Base-by-base conservation (phyloP, 805 yeast genomes). In the Myxozyma neotropica region DNA sequence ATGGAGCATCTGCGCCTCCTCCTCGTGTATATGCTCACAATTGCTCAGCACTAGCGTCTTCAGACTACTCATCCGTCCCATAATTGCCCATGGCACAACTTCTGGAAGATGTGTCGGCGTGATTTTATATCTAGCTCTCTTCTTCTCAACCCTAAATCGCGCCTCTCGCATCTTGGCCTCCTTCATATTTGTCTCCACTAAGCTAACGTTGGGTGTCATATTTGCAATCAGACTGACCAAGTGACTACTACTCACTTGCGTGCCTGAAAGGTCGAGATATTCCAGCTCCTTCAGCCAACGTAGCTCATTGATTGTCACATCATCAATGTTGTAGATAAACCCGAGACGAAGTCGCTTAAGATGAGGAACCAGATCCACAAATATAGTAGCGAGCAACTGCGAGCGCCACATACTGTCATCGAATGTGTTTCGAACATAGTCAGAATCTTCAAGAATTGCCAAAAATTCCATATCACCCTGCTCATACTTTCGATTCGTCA, bases 331-430 rank as follows among this genome's bases (percentile, higher is more conserved):
- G 35, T 42, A 33, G 4, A 42, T 52, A 29, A 52, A 26, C n/a
- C 57, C 57, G n/a, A 45, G 36, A 23, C 51, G 57, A 13, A 53
- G 33, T 15, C 51, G 57, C 36, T 44, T 45, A 12, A 45, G 46
- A 26, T 50, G 36, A 15, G 54, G 54, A 19, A 40, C 54, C 21
- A 50, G 33, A 40, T 50, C 54, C 17, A 50, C 54, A 15, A 50
- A 10, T 13, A 50, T 12, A 7, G 46, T 50, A n/a, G 44, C 44
- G 26, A 50, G 23, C 15, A 50, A 24, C 27, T 50, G 54, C 29
- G n/a, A 19, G 15, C 17, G 13, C 38, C 54, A 29, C 24, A 17
- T 15, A 38, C 17, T 12, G n/a, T 50, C 46, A 24, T 17, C 46
- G 29, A 39, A 50, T 3, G 15, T 26, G 8, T 15, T 39, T 19